These are phyloP conservation scores for Mytilinidion resinicola DNA, from an alignment of 495 filamentous ascomycete species.

Conservation along the genomic window DNA sequence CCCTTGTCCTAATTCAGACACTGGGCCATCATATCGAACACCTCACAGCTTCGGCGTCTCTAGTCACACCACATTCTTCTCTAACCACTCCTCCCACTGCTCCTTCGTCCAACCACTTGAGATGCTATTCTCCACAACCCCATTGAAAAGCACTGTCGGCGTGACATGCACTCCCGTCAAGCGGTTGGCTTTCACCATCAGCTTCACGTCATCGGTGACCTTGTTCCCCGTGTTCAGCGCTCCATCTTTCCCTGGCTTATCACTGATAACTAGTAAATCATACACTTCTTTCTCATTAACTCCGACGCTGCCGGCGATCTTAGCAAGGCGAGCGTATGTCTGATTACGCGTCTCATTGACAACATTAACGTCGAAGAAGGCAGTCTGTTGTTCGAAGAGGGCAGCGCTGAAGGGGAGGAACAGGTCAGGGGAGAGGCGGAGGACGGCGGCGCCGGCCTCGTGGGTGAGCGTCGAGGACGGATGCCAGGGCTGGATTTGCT, in stretches of 20 bases:
- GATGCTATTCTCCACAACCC: constrained; percentile 67
- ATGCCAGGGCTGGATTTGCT: constrained; percentile 95
- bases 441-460: constrained; percentile 77
- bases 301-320: constrained; percentile 59
- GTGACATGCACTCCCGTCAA: constrained; percentile 79
- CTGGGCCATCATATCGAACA: too few relatives aligned
- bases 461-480: constrained; percentile 81
- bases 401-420: constrained; percentile 73
- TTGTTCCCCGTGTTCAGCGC: constrained; percentile 68
- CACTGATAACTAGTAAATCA: constrained; percentile 55
- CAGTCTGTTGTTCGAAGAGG: constrained; percentile 62
- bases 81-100: constrained; percentile 83
- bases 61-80: constrained; percentile 48
- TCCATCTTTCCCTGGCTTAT: constrained; percentile 56
- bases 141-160: constrained; percentile 82
- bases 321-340: constrained; percentile 73
- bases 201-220: constrained; percentile 78
- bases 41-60: not conserved
- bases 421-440: constrained; percentile 55
- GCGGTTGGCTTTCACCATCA: constrained; percentile 69
- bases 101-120: constrained; percentile 67
- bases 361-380: constrained; percentile 76
- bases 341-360: constrained; percentile 75
- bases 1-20: too few relatives aligned
- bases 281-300: constrained; percentile 61